Evolutionary conservation across 169 alveolate species (phyloP), one percentile per base, ranked within the genome.

Genomic region (Perkinsus marinus): DNA sequence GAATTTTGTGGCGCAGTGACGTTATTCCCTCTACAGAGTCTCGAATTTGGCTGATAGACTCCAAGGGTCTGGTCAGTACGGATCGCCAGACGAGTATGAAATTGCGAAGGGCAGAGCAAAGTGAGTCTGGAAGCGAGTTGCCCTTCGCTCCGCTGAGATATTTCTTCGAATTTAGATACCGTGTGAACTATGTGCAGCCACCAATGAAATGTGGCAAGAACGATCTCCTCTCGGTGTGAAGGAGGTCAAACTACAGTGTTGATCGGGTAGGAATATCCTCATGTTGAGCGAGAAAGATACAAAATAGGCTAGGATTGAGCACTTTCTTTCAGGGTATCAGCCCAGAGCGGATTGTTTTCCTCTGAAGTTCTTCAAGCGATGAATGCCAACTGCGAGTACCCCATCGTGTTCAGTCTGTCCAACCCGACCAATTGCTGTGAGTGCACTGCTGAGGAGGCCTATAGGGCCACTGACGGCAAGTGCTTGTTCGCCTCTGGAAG

Each of bases 401-500:
- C 96, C 2, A 93, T 94, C 9, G 89, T 94, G 37, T 91, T 94
- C 68, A 94, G 95, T 17, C 92, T 94, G n/a, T 92, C 94, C 9
- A 94, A 94, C 90, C 96, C 96, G 89, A 94, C 95, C 16, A 89
- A 39, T 17, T 92, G 92, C 39, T 92, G 94, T n/a, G 96, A 94
- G 39, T 94, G 96, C 92, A 92, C 90, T 17, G 94, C 94, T n/a
- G 79, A 90, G 68, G 92, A 93, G 69, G 95, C 95, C 38, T 92
- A 92, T 68, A 90, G 91, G 19, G 91, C 94, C 94, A 92, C 94
- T 16, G 90, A 92, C 68, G 96, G 95, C 39, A 90, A 47, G 43
- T 91, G 91, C 68, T 43, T 94, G 9, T 94, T 92, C 79, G 94
- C 96, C 10, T 91, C 94, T 39, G 96, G 96, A 37, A 89, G 93